phyloP scores from a whole-genome alignment of 495 filamentous ascomycete genomes.

The Aspergillus heteromorphus region DNA sequence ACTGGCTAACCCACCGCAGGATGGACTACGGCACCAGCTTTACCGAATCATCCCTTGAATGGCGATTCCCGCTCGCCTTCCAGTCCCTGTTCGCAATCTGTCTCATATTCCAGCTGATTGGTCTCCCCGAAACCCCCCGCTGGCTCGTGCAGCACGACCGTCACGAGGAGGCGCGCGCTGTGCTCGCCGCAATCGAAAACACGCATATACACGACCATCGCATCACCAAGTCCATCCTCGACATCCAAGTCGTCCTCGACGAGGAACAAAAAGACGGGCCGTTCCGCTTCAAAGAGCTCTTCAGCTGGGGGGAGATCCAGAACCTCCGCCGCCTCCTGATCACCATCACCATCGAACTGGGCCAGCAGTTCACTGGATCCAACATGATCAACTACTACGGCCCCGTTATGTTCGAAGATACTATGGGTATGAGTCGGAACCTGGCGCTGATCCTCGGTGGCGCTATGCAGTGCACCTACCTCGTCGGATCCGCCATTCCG shows the following conservation, averaged over 20 bases:
- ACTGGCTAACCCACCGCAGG: conserved; percentile 26
- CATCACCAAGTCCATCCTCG: conserved; percentile 17
- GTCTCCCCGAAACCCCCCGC: conserved; percentile 59
- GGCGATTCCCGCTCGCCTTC: conserved; percentile 55
- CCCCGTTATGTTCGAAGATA: conserved; percentile 43
- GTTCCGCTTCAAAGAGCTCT: conserved; percentile 35
- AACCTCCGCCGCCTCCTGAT: conserved; percentile 37
- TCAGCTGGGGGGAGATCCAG: conserved; percentile 30
- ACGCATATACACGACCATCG: conserved; percentile 9
- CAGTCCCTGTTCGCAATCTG: conserved; percentile 55
- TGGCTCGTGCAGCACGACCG: conserved; percentile 50
- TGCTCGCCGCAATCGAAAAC: conserved; percentile 18
- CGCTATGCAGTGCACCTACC: conserved; percentile 38
- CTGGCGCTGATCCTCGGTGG: conserved; percentile 47
- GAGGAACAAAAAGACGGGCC: conserved; percentile 32
- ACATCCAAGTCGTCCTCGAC: conserved; percentile 34
- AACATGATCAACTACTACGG: conserved; percentile 52
- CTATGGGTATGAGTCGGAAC: conserved; percentile 47
- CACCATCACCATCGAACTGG: conserved; percentile 28
- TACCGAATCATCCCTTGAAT: conserved; percentile 40
- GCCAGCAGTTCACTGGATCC: conserved; percentile 41
- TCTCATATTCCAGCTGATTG: conserved; percentile 50
- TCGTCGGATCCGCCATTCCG: conserved; percentile 32
- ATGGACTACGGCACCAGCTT: conserved; percentile 55
- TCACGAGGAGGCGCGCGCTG: conserved; percentile 41